Conservation (phyloP, 805 yeast genomes). For the Lipomyces starkeyi region DNA sequence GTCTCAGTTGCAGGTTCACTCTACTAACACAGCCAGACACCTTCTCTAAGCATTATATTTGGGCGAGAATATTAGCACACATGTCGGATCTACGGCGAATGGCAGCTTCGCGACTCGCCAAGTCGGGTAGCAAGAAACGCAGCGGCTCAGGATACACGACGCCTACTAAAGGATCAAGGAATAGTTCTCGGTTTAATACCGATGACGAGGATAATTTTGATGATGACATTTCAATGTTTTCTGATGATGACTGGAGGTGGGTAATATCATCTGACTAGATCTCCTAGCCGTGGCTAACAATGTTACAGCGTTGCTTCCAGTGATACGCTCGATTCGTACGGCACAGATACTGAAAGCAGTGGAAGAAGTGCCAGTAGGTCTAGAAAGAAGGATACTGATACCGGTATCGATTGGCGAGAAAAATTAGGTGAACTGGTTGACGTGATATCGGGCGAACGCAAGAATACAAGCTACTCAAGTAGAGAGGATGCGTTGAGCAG, state of each 20-base stretch:
- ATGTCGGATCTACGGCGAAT: slow-evolving; percentile 31
- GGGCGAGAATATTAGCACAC: not conserved
- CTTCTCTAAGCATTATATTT: not conserved
- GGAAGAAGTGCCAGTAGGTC: slow-evolving; percentile 22
- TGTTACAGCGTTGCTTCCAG: slow-evolving; percentile 20
- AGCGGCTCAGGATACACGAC: slow-evolving; percentile 5
- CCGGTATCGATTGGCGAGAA: slow-evolving; percentile 33
- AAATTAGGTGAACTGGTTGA: slow-evolving; percentile 27
- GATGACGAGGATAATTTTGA: slow-evolving; percentile 30
- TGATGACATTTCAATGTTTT: slow-evolving; percentile 26
- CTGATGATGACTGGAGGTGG: slow-evolving; percentile 37
- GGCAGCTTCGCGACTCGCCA: slow-evolving; percentile 31
- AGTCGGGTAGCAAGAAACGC: slow-evolving; percentile 8
- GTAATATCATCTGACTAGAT: not conserved
- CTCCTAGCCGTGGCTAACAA: not conserved
- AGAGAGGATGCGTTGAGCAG: slow-evolving; percentile 34
- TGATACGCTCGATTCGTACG: slow-evolving; percentile 29
- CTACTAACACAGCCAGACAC: not conserved
- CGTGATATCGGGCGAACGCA: slow-evolving; percentile 30
- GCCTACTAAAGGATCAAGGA: slow-evolving; percentile 6
- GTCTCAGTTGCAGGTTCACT: not conserved
- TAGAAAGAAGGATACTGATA: slow-evolving; percentile 26
- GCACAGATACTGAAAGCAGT: slow-evolving; percentile 20
- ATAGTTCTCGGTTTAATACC: slow-evolving; percentile 10
- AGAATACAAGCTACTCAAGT: slow-evolving; percentile 16